Conservation (phyloP, 2,329 filamentous ascomycete species). For the Microdochium paspali region DNA sequence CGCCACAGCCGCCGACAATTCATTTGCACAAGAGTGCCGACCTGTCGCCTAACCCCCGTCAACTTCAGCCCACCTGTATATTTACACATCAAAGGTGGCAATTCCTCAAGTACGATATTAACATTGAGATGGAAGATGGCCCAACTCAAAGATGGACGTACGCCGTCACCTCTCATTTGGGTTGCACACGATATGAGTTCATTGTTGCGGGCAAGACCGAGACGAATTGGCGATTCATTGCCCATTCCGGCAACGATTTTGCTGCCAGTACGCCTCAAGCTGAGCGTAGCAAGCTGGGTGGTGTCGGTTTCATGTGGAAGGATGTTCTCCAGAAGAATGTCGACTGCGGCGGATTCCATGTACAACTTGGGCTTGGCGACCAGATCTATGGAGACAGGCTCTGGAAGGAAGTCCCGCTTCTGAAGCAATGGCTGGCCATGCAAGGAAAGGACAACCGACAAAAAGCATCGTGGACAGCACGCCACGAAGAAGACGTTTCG, state of each 20-base stretch:
- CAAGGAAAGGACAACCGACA: constrained; percentile 89
- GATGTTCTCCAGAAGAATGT: constrained; percentile 96
- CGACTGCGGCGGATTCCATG: constrained; percentile 92
- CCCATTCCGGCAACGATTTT: constrained; percentile 95
- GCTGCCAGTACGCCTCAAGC: constrained; percentile 77
- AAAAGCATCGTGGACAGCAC: constrained; percentile 83
- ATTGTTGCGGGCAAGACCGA: constrained; percentile 85
- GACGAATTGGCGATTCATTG: constrained; percentile 90
- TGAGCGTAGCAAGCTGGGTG: constrained; percentile 77
- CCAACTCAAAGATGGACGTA: constrained; percentile 89
- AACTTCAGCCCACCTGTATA: constrained; percentile 74
- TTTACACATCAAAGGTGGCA: constrained; percentile 87
- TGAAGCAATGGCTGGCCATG: constrained; percentile 92
- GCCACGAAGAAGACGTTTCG: constrained; percentile 88
- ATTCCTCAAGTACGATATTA: constrained; percentile 91
- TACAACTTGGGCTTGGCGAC: constrained; percentile 82
- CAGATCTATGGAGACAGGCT: constrained; percentile 93
- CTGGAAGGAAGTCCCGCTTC: constrained; percentile 89
- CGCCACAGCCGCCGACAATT: constrained; percentile 86
- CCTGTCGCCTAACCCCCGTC: constrained; percentile 83
- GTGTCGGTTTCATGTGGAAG: constrained; percentile 96
- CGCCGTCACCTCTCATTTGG: constrained; percentile 90
- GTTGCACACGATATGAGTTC: constrained; percentile 97
- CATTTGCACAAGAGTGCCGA: constrained; percentile 88
- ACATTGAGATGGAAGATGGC: constrained; percentile 79